Conservation (phyloP, 768 basidiomycete genomes). For the Podaxis pistillaris region DNA sequence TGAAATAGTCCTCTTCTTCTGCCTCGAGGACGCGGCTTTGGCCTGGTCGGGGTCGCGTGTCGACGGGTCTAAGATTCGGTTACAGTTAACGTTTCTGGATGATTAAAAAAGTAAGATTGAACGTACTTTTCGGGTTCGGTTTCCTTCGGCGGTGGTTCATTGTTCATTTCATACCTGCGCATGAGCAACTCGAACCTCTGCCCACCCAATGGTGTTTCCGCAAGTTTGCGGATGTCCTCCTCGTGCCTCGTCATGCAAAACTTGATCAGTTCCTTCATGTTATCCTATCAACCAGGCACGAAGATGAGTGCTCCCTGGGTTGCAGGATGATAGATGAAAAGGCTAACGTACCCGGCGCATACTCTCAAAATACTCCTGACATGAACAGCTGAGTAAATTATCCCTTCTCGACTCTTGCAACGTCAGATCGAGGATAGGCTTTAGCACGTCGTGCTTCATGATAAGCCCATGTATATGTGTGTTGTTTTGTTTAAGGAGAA, state of each 20-base stretch:
- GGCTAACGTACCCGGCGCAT: slow-evolving; percentile 72
- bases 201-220: slow-evolving; percentile 57
- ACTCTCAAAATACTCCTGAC: slow-evolving; percentile 93
- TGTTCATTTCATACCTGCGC: slow-evolving; percentile 88
- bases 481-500: slow-evolving; percentile 81
- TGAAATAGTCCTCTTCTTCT: slow-evolving; percentile 95
- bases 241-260: slow-evolving; percentile 82
- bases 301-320: background rate
- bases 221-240: slow-evolving; percentile 59
- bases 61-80: slow-evolving; percentile 32
- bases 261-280: slow-evolving; percentile 80
- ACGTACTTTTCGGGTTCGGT: slow-evolving; percentile 52
- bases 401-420: slow-evolving; percentile 80
- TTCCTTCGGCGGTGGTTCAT: slow-evolving; percentile 65
- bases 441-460: slow-evolving; percentile 81
- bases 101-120: slow-evolving; percentile 1
- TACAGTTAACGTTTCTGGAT: slow-evolving; percentile 11
- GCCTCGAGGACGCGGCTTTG: slow-evolving; percentile 52
- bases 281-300: slow-evolving; percentile 55
- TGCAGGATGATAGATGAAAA: background rate
- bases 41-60: slow-evolving; percentile 42
- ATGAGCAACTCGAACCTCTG: slow-evolving; percentile 72
- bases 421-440: slow-evolving; percentile 83
- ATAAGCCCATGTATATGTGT: slow-evolving; percentile 70
- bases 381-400: slow-evolving; percentile 91